Evolutionary conservation across 1,284 basidiomycete species (phyloP), one percentile per base, ranked within the genome.

Genomic region (Filobasidium uniguttulatum): DNA sequence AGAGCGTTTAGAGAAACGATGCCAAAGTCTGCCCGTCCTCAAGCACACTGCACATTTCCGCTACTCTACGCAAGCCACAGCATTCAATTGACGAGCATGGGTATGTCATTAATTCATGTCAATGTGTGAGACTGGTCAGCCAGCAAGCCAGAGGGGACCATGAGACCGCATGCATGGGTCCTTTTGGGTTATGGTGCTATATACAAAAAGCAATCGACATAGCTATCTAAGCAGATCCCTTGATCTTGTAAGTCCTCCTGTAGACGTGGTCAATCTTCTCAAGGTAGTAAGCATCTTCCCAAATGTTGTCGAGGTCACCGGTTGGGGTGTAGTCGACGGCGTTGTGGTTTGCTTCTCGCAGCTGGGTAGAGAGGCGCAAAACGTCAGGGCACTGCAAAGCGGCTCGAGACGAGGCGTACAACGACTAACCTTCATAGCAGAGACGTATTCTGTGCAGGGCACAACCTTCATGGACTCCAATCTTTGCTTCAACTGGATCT

Each of bases 261-360:
- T 83, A 94, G 73, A 90, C 91, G 63, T 77, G 73, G 73, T 99
- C 93, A 60, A 96, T 83, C 64, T 77, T 80, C 60, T 85, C 82
- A 59, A 99, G 84, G 77, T 97, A 98, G 75, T 83, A 97, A 22
- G 84, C 76, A 41, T 88, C 88, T 2, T 85, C 82, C 85, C 89
- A 93, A 66, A 99, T 82, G 76, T 96, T 83, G 58, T 89, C 83
- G 56, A 93, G 70, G 29, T 80, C 81, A 51, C 93, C 93, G 53
- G 80, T 76, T 15, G 93, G 93, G 7, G 77, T 78, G 74, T 87
- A 97, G 62, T 82, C 76, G 53, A 79, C 79, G 20, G 87, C 82
- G 65, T 93, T 96, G 77, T 97, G 91, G 75, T 93, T 96, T 71
- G 85, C 83, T 74, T 97, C 93, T 49, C 90, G 85, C 51, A 91